Evolutionary conservation across 345 rosid genomes (phyloP).

Genomic region (Acer saccharum): DNA sequence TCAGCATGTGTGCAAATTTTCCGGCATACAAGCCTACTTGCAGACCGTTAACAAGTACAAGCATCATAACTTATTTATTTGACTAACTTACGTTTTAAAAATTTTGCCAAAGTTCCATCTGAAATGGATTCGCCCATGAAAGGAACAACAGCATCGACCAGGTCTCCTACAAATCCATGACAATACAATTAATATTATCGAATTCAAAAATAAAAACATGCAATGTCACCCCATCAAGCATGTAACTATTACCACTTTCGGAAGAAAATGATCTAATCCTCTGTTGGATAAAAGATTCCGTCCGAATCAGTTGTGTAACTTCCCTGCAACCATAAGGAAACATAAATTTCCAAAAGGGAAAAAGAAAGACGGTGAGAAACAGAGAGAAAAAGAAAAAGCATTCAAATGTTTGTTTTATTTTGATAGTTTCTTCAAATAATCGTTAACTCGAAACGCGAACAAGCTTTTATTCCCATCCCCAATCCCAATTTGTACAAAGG

Average conservation of each 20-base stretch:
- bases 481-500: no score
- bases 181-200: neutral
- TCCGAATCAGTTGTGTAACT: constrained; percentile 15
- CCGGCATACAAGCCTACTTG: neutral
- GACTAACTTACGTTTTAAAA: constrained; percentile 65
- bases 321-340: constrained; percentile 17
- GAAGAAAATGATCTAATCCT: constrained; percentile 34
- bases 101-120: constrained; percentile 75
- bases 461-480: neutral
- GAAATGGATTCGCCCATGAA: constrained; percentile 89
- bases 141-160: constrained; percentile 80
- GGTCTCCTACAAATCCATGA: constrained; percentile 43
- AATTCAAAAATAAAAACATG: neutral
- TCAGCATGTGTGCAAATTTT: neutral
- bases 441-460: neutral
- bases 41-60: neutral
- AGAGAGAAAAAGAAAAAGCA: neutral
- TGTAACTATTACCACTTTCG: constrained; percentile 26
- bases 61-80: constrained; percentile 13
- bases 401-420: neutral
- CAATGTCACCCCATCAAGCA: neutral
- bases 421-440: neutral
- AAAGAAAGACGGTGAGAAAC: neutral
- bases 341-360: neutral
- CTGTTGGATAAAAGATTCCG: constrained; percentile 17